Evolutionary conservation across 106 monocot genomes (phyloP).

Genomic region (Dioscorea alata): DNA sequence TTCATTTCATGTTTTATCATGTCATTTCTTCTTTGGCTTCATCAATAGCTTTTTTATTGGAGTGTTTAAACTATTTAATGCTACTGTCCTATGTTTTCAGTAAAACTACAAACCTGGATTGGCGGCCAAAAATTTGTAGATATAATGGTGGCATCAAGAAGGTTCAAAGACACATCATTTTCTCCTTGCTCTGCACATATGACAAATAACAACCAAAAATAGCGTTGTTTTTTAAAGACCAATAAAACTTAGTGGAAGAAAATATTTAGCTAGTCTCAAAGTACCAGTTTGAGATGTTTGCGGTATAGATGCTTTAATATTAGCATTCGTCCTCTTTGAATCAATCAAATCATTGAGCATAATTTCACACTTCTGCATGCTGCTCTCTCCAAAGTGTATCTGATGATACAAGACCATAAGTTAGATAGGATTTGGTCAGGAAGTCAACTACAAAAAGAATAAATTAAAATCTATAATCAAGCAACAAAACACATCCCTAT

Average conservation of each 20-base stretch:
- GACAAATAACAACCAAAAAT: background rate
- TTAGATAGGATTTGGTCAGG: background rate
- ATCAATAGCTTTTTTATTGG: background rate
- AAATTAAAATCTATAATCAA: no score
- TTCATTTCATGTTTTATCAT: no score
- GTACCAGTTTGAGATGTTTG: conserved; percentile 51
- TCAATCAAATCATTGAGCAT: conserved; percentile 98
- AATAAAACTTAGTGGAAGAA: background rate
- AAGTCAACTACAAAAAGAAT: background rate
- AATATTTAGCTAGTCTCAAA: background rate
- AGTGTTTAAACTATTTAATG: background rate
- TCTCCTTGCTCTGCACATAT: conserved; percentile 41
- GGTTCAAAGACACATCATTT: conserved; percentile 41
- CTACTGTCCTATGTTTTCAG: background rate
- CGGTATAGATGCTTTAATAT: conserved; percentile 74
- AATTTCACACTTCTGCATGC: conserved; percentile 98
- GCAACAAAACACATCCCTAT: no score
- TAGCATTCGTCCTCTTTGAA: conserved; percentile 93
- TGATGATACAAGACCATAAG: conserved; percentile 18
- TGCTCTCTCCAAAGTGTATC: conserved; percentile 99
- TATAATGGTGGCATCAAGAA: conserved; percentile 86
- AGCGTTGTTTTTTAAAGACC: background rate
- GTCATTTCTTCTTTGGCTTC: no score
- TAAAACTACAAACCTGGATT: conserved; percentile 59
- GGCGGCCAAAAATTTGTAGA: conserved; percentile 98